Conservation (phyloP, 2,329 filamentous ascomycete species). For the Mycosphaerella arachidis region DNA sequence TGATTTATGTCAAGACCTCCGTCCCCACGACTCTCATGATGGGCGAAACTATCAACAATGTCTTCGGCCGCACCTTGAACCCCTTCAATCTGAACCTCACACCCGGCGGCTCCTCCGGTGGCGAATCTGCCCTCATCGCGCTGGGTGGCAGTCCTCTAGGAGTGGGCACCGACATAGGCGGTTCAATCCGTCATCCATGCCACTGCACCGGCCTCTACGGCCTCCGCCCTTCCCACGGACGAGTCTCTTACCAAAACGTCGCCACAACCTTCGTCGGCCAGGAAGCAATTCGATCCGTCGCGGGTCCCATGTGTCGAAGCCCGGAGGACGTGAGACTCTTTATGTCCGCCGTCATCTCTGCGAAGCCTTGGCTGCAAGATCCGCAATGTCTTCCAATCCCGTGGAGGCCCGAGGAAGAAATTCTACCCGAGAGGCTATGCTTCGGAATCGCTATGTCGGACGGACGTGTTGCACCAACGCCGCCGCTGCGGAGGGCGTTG, state of each 20-base stretch:
- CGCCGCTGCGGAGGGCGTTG: conserved; percentile 9
- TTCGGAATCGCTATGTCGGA: conserved; percentile 12
- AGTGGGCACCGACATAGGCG: conserved; percentile 59
- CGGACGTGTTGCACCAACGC: conserved; percentile 5
- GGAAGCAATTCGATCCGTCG: conserved; percentile 20
- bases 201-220: conserved; percentile 56
- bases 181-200: conserved; percentile 72
- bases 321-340: conserved; percentile 12
- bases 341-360: conserved; percentile 5
- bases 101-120: conserved; percentile 62
- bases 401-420: conserved; percentile 8
- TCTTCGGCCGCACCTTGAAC: conserved; percentile 52
- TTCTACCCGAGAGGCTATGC: conserved; percentile 9
- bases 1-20: conserved; percentile 53
- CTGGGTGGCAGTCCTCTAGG: conserved; percentile 57
- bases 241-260: conserved; percentile 38
- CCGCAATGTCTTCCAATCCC: conserved; percentile 10
- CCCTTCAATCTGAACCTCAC: conserved; percentile 58
- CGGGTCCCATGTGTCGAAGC: conserved; percentile 11
- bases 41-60: conserved; percentile 30
- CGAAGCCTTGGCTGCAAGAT: conserved; percentile 11
- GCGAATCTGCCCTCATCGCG: conserved; percentile 57
- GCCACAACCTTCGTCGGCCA: conserved; percentile 44
- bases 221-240: conserved; percentile 35
- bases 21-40: conserved; percentile 51